A percentile compares a stretch with the other conserved stretches of the same genome.
Evolutionary conservation across 2,329 filamentous ascomycete genomes (phyloP).

Genomic region (Neoarthrinium moseri): DNA sequence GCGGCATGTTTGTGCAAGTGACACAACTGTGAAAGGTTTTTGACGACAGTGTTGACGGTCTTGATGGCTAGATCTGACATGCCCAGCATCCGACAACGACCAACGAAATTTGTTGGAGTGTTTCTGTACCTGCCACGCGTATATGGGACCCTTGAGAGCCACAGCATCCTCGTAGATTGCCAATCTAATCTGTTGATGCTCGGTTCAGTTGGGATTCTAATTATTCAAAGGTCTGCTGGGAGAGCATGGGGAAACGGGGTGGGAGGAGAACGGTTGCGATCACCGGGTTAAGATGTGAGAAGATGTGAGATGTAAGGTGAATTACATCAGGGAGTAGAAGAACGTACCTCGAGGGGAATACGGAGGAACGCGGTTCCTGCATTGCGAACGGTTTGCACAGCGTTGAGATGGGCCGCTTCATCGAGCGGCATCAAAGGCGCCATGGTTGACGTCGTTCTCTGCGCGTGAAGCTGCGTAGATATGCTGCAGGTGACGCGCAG

Average conservation of each 20-base stretch:
- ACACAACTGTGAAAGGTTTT: neutral
- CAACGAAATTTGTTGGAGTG: constrained; percentile 10
- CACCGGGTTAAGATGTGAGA: neutral
- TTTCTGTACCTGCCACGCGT: neutral
- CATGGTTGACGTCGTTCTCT: no score
- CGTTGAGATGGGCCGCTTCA: neutral
- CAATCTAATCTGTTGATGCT: constrained; percentile 7
- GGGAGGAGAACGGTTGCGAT: neutral
- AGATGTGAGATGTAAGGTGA: neutral
- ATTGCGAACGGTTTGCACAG: neutral
- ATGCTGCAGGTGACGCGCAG: no score
- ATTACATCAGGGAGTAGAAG: neutral
- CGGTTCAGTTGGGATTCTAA: no score
- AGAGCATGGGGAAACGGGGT: no score
- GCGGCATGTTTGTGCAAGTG: neutral
- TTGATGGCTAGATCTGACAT: no score
- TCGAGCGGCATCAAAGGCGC: neutral
- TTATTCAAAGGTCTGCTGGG: no score
- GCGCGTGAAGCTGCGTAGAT: no score
- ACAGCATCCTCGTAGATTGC: constrained; percentile 9
- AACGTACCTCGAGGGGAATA: neutral
- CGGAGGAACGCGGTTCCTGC: neutral
- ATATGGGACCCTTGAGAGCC: neutral
- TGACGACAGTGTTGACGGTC: no score
- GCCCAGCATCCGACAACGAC: neutral